Base-by-base conservation (phyloP, 1,284 basidiomycete genomes). In the Ganoderma resinaceum region DNA sequence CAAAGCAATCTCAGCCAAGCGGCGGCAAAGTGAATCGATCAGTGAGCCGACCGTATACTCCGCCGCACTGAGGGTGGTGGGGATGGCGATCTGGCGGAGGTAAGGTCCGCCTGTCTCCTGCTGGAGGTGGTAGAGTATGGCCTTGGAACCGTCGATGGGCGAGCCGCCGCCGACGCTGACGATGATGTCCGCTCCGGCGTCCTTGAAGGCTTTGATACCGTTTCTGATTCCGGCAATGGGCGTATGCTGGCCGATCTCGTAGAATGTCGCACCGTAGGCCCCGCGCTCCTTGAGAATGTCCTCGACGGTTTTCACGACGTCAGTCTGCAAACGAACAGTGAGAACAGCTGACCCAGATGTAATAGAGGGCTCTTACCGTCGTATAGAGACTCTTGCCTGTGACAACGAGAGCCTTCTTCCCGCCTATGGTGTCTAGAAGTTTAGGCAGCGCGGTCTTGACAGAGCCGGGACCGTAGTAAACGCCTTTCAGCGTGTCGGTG, bases 31-130 rank as follows among this genome's bases (percentile, higher is more conserved):
- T 16, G 3, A 7, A 37, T 38, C n/a, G n/a, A 26, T 9, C 8
- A 52, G 8, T 7, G 6, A 12, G 76, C 85, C 68, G 70, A 90
- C 91, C 60, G 85, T 85, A 75, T 91, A 92, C 76, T 95, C 93
- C 0, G 94, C 94, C 1, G 93, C 93, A 71, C 91, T 93, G 38
- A 95, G 80, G 7, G 94, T 95, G 2, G 94, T 95, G 0, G 94
- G 94, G 63, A 95, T 89, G 5, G 93, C 91, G 66, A 95, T 89
- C 73, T 91, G 87, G 40, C 70, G 74, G 74, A 84, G 65, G 80
- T 82, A 74, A 74, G 83, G 66, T 2, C 84, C 86, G 20, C 87
- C 87, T 3, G 72, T 79, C 69, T 89, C 86, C 73, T 90, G 79
- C 69, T 90, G 87, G 43, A 88, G 80, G 66, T 85, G 84, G 77